A percentile compares a stretch with the other conserved stretches of the same genome.
Evolutionary conservation across 2,329 filamentous ascomycete species (phyloP).

Genomic region (Claviceps paspali): DNA sequence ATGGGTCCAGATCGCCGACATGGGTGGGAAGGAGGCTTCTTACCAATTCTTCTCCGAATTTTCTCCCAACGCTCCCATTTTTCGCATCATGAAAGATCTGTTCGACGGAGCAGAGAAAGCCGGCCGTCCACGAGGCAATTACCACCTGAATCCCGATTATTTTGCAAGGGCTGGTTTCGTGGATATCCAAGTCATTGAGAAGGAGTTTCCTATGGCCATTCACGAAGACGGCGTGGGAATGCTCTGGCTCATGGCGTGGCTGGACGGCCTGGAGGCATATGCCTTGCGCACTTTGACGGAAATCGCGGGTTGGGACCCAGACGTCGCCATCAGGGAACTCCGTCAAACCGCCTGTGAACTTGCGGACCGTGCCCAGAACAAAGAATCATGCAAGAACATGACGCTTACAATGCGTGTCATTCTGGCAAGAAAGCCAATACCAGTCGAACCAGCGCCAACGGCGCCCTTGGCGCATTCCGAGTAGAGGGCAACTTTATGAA

Average conservation of each 20-base stretch:
- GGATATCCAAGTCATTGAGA: conserved; percentile 31
- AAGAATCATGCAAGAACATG: conserved; percentile 26
- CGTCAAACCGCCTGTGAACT: conserved; percentile 32
- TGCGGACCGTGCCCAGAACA: conserved; percentile 31
- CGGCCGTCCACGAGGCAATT: conserved; percentile 28
- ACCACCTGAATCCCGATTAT: conserved; percentile 29
- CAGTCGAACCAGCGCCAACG: conserved; percentile 9
- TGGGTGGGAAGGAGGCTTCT: conserved; percentile 28
- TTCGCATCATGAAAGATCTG: conserved; percentile 25
- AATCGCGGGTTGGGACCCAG: conserved; percentile 35
- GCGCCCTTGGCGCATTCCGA: no score
- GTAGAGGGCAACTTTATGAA: no score
- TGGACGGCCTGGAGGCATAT: conserved; percentile 34
- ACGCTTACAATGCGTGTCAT: conserved; percentile 32
- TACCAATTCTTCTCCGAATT: conserved; percentile 21
- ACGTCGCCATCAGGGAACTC: conserved; percentile 31
- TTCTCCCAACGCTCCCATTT: conserved; percentile 28
- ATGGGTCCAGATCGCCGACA: conserved; percentile 41
- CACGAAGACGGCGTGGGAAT: conserved; percentile 32
- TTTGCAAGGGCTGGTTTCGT: conserved; percentile 35
- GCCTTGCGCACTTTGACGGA: conserved; percentile 35
- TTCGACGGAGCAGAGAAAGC: conserved; percentile 26
- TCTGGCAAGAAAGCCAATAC: conserved; percentile 39
- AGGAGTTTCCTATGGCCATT: conserved; percentile 31
- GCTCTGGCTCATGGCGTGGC: conserved; percentile 36